Base-by-base conservation (phyloP, 2,329 filamentous ascomycete species). In the Sarocladium kiliense region DNA sequence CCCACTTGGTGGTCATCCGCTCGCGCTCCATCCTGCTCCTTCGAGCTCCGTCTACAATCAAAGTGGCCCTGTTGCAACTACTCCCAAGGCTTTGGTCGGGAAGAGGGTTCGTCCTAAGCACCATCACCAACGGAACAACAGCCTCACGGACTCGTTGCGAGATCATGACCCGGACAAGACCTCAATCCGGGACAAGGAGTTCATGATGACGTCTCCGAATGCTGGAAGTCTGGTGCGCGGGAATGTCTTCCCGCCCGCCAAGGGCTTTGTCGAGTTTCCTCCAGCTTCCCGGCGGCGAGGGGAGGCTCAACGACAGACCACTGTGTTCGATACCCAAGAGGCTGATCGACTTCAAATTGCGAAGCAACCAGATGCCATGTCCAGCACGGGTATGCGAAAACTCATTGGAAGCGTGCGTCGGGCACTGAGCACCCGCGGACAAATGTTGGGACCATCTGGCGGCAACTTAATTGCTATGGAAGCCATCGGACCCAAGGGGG, bases 161-260 rank as follows among this genome's bases (percentile, higher is more conserved):
- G 89, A 94, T 70, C 86, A 74, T 71, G 82, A 68, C 21, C 69
- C 70, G 5, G 79, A 82, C 45, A 79, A 75, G 57, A 65, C 76
- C 3, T 66, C 77, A 2, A 75, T 76, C 59, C 81, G 79, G 59
- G 80, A 80, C 21, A 73, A 77, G 3, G 82, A 85, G 56, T 71
- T 86, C 16, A 70, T 85, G 14, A 77, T 86, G 59, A 78, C 85
- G 10, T 75, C 86, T 21, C 84, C 87, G 12, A 87, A 90, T 63
- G 85, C 87, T 3, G 91, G 92, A 10, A 93, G 88, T 60, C 81
- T 99, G 36, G 92, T 97, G 19, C 84, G 93, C 53, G 94, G 94
- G 14, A 89, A 91, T 57, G 67, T 96, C 5, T 82, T 95, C 58
- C 89, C 91, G 16, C 94, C 93, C 1, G 84, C 83, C 1, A 88